phyloP scores from a whole-genome alignment of 2,329 filamentous ascomycete species.

The Trichoderma guizhouense region DNA sequence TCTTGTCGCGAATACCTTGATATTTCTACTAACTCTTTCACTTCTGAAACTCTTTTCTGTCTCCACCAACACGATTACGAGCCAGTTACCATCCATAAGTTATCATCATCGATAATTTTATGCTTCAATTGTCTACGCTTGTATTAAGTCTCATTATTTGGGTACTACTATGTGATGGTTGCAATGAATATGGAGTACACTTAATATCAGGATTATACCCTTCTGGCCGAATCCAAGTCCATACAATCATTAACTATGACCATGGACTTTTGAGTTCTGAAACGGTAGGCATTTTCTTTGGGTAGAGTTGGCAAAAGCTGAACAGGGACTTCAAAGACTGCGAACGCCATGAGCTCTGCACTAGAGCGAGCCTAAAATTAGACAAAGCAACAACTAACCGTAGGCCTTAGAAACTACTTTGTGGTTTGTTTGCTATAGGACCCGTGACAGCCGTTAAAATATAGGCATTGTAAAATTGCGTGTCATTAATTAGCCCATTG shows the following conservation, averaged over 20 bases:
- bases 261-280: neutral
- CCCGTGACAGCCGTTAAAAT: neutral
- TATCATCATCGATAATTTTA: neutral
- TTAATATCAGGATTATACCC: neutral
- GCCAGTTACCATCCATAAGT: neutral
- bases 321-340: neutral
- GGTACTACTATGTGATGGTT: neutral
- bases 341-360: neutral
- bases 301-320: neutral
- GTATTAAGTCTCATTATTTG: neutral
- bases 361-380: neutral
- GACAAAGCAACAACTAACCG: neutral
- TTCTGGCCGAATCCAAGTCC: neutral
- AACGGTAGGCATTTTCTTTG: neutral
- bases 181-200: neutral
- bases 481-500: neutral
- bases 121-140: neutral
- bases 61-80: neutral
- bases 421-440: neutral
- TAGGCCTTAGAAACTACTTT: neutral
- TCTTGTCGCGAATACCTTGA: neutral
- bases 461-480: too few relatives aligned
- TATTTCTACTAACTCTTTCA: neutral
- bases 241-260: neutral
- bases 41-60: neutral